Base-by-base conservation (phyloP, 2,329 filamentous ascomycete species). In the Colletotrichum graminicola region DNA sequence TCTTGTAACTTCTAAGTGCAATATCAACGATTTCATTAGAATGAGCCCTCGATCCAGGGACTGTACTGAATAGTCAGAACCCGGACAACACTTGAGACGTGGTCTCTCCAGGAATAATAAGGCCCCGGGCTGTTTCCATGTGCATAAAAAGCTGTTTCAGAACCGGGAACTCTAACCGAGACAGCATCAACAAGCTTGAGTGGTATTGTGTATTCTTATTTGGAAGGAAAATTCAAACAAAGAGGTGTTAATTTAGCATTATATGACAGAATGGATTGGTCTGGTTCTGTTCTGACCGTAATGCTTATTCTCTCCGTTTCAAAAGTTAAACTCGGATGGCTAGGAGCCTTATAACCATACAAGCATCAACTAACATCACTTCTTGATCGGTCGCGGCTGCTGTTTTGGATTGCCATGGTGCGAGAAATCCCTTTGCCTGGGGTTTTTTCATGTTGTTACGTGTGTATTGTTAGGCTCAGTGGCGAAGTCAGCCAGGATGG, bases 41-140 rank as follows among this genome's bases (percentile, higher is more conserved):
- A 21, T 10, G 18, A 16, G 5, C 12, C 1, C 32, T 1, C 3
- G 5, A 29, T 56, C 34, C 7, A 32, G 32, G 1, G 5, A 23
- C 54, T 39, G 23, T 23, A 16, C 0, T 10, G 21, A 32, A 8
- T 23, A 5, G 3, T 23, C 11, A 12, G 16, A 7, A 23, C 3
- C 5, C 14, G 2, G 3, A 16, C 11, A 4, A 10, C 32, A 10
- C 32, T 4, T 23, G 34, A 16, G 6, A 56, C 21, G 10, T 14
- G 3, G 5, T 36, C 5, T 23, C 3, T 16, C 4, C 5, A 21
- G 34, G 14, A n/a, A 2, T 32, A 7, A 1, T 39, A 10, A 8
- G 14, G 7, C 3, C 21, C n/a, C 14, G 6, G 16, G 34, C 12
- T 5, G 16, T 8, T 1, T 2, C 5, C 3, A 0, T 5, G 11